Evolutionary conservation across 1,139 yeast species (phyloP).

Genomic region (Hyphopichia khmerensis): DNA sequence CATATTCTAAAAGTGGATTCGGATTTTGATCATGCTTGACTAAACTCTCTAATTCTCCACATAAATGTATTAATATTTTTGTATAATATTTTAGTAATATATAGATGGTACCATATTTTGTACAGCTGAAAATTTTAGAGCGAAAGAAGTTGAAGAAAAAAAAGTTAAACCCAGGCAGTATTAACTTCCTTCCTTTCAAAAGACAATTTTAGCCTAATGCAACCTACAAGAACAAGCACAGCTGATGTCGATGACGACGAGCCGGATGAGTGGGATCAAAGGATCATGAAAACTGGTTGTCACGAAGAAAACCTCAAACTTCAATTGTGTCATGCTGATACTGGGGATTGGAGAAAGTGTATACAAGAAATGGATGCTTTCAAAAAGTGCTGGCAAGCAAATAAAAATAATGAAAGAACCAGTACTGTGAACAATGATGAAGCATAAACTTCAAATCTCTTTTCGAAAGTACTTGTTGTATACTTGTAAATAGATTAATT

Average conservation of each 20-base stretch:
- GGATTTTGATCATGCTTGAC: conserved; percentile 28
- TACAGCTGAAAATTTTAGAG: neutral
- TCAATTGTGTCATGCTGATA: conserved; percentile 77
- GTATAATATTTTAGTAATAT: too few species aligned
- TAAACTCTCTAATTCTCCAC: neutral
- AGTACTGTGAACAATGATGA: conserved; percentile 42
- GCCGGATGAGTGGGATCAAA: conserved; percentile 74
- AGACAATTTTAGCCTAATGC: neutral
- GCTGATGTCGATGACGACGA: conserved; percentile 44
- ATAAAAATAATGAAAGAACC: conserved; percentile 58
- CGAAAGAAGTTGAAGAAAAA: too few species aligned
- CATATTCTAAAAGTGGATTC: conserved; percentile 71
- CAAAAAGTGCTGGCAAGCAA: conserved; percentile 63
- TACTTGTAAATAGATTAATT: neutral
- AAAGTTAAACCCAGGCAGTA: too few species aligned
- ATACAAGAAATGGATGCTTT: conserved; percentile 65
- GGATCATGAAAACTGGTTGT: conserved; percentile 75
- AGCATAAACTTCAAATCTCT: too few species aligned
- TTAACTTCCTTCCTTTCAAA: too few species aligned
- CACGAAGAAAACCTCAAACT: conserved; percentile 64
- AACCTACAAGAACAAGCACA: conserved; percentile 1
- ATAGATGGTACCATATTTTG: neutral
- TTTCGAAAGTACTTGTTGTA: too few species aligned
- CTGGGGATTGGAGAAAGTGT: conserved; percentile 78
- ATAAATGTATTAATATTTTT: too few species aligned